A percentile compares a stretch with the other conserved stretches of the same genome.
These are phyloP conservation scores for Fusarium aywerte DNA, from an alignment of 2,329 filamentous ascomycete species.

Conservation along the genomic window DNA sequence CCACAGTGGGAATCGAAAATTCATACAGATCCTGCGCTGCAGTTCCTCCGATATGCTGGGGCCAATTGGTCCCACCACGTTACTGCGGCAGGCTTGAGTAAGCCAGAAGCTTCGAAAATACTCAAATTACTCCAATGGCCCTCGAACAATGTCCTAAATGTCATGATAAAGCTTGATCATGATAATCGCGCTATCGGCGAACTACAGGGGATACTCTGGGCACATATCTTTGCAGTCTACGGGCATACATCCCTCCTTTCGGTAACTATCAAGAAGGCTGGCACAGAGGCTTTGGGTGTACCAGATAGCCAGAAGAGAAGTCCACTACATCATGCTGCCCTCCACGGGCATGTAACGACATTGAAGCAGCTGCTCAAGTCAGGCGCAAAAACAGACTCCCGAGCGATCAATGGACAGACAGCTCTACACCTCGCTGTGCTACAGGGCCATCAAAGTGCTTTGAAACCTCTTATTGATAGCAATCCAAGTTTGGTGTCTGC, in stretches of 20 bases:
- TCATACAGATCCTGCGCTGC: neutral
- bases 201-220: neutral
- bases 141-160: neutral
- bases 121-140: constrained; percentile 4
- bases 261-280: neutral
- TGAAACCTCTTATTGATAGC: constrained; percentile 1
- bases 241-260: neutral
- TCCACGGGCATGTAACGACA: neutral
- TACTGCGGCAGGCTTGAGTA: neutral
- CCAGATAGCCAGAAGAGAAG: neutral
- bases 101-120: neutral
- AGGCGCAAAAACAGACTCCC: neutral
- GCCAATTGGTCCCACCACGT: neutral
- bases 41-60: neutral
- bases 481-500: neutral
- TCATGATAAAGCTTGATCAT: neutral
- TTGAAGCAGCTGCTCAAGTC: constrained; percentile 7
- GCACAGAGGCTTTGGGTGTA: neutral
- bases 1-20: neutral
- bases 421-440: neutral
- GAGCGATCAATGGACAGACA: neutral
- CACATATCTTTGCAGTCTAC: neutral
- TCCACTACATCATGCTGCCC: neutral
- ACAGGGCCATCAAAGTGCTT: neutral
- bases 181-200: neutral